Evolutionary conservation across 1,139 yeast genomes (phyloP), one percentile per base, ranked within the genome.

Genomic region (Wickerhamiella infanticola): DNA sequence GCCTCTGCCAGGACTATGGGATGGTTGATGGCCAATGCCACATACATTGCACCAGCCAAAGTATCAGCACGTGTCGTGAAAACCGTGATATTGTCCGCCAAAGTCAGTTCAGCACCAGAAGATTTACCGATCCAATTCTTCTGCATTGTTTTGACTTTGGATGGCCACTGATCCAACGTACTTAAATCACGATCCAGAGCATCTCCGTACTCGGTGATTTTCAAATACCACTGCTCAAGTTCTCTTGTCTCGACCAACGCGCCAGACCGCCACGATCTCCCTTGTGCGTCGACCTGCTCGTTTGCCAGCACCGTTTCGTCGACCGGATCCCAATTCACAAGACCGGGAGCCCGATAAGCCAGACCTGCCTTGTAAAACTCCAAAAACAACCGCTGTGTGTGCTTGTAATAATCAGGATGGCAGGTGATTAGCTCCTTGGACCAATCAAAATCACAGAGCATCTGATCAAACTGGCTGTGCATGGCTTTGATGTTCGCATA

Each of bases 271-370:
- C 98, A 90, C 0, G 96, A 85, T 47, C 77, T 69, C 0, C 98
- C 98, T 40, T 83, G 74, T 1, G 81, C 63, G 60, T 90, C 98
- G 3, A 90, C 97, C 61, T 90, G 98, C 62, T 90, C 98, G 60
- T 90, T 90, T 1, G 98, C 98, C 50, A 90, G 67, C 1, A 90
- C 98, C 0, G 98, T 90, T 55, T 79, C 73, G 56, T 90, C 98
- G 0, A 90, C 75, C 0, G 98, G 98, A 62, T 90, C 98, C 98
- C 98, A 90, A 59, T 90, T 90, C 47, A 90, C 93, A 55, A 81
- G 84, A 0, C 96, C 94, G 42, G 79, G 77, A 48, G 80, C 79
- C 52, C 88, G 70, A 58, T 90, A 88, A 0, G 95, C 97, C 47
- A 84, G 64, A 0, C 94, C 94, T 38, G 78, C 71, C 53, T 85